Evolutionary conservation across 2,329 filamentous ascomycete genomes (phyloP), one percentile per base, ranked within the genome.

Genomic region (Monosporascus sp.): DNA sequence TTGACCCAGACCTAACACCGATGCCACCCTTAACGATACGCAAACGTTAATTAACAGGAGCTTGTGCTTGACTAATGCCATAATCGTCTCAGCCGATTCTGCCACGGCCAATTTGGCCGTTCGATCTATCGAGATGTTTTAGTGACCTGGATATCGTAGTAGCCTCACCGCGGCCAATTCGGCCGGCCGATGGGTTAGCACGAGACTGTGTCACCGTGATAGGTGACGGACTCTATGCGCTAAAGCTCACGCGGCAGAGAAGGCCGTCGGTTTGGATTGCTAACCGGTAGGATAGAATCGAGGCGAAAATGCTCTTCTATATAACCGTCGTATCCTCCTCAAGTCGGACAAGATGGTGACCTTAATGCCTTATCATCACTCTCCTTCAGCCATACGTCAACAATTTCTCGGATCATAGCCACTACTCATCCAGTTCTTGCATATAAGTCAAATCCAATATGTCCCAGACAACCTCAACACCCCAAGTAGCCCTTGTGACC

Each of bases 401-500:
- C 27, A 11, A 14, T 14, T 3, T 31, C 27, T 31, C 27, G 9
- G 11, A 31, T 31, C 5, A 14, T 31, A 40, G 7, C 37, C 17
- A 40, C 8, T 11, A 43, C n/a, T 11, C 40, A 43, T 22, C 40
- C 19, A 8, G 9, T 20, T 5, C 7, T 7, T 20, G n/a, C 19
- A 43, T 16, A n/a, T 5, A 43, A 31, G 1, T 4, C 20, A 14
- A 44, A 14, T 14, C 27, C 24, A 46, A 14, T 24, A 46, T 26
- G 24, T 31, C 43, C 17, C 16, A 9, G 20, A 26, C 17, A 20
- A 14, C 27, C 27, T 49, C 35, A 16, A 22, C 17, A 38, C 27
- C 38, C 7, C 43, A 52, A 48, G 48, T 55, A 37, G 50, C 51
- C 16, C 49, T 58, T 20, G 55, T 58, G 8, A 52, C 53, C 26